These are phyloP conservation scores for Hemileia vastatrix DNA, from an alignment of 1,284 basidiomycete genomes.

Conservation along the genomic window DNA sequence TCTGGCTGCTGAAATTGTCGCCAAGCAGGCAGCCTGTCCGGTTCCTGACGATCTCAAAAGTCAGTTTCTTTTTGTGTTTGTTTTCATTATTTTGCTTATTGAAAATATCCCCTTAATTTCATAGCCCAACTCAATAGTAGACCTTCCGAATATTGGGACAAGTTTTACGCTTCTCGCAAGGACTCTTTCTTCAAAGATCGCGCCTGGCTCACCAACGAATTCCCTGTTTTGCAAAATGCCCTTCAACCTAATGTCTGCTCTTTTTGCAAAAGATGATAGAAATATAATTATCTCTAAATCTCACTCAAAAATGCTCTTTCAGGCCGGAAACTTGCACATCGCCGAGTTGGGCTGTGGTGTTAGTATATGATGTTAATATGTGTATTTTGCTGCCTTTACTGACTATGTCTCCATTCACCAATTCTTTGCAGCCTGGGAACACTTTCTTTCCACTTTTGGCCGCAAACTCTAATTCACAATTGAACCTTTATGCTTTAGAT, in stretches of 20 bases:
- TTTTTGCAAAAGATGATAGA: background rate
- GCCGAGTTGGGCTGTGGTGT: slow-evolving; percentile 77
- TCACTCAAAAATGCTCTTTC: slow-evolving; percentile 19
- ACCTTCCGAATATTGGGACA: slow-evolving; percentile 71
- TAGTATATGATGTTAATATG: background rate
- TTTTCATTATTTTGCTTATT: background rate
- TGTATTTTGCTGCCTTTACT: background rate
- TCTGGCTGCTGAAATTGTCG: slow-evolving; percentile 8
- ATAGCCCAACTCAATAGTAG: slow-evolving; percentile 47
- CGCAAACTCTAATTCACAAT: slow-evolving; percentile 68
- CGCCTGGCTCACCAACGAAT: slow-evolving; percentile 88
- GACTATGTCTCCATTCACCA: background rate
- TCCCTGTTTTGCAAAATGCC: slow-evolving; percentile 67
- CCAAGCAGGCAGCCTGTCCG: slow-evolving; percentile 14
- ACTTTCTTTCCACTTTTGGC: slow-evolving; percentile 80
- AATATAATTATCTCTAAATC: slow-evolving; percentile 1
- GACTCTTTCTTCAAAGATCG: slow-evolving; percentile 82
- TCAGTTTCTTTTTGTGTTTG: background rate
- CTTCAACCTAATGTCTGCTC: slow-evolving; percentile 56
- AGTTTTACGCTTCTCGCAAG: slow-evolving; percentile 74
- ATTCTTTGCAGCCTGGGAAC: slow-evolving; percentile 66
- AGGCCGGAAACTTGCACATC: slow-evolving; percentile 67
- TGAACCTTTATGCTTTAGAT: slow-evolving; percentile 72
- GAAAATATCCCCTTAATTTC: background rate
- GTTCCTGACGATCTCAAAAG: slow-evolving; percentile 16